phyloP scores from a whole-genome alignment of 2,329 filamentous ascomycete genomes.

The Xylaria sp. region DNA sequence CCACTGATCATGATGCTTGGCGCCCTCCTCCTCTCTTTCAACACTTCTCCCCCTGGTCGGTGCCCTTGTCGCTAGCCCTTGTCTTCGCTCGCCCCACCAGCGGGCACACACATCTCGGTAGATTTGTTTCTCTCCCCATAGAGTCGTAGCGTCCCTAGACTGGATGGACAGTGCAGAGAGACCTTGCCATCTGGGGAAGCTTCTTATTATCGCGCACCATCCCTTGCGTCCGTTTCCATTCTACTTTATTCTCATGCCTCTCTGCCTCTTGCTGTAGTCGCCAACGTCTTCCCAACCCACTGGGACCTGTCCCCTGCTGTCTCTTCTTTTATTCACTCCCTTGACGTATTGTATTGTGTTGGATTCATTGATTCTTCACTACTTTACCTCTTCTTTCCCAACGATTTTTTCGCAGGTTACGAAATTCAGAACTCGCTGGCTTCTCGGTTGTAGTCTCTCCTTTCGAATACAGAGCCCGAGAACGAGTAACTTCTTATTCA shows the following conservation, averaged over 20 bases:
- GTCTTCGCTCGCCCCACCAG: slow-evolving; percentile 22
- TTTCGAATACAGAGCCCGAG: slow-evolving; percentile 36
- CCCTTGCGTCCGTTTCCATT: slow-evolving; percentile 30
- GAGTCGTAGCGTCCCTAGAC: background rate
- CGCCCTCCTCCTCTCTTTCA: slow-evolving; percentile 23
- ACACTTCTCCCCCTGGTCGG: background rate
- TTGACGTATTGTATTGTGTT: slow-evolving; percentile 38
- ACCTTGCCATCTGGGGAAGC: slow-evolving; percentile 36
- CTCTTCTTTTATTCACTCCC: slow-evolving; percentile 45
- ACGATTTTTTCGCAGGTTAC: slow-evolving; percentile 44
- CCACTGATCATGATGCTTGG: slow-evolving; percentile 28
- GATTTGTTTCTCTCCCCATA: background rate
- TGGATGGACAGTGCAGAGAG: slow-evolving; percentile 12
- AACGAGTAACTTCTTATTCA: slow-evolving; percentile 31
- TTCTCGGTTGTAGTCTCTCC: slow-evolving; percentile 42
- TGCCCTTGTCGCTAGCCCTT: background rate
- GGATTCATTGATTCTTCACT: slow-evolving; percentile 33
- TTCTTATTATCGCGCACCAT: slow-evolving; percentile 37
- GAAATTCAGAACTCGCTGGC: slow-evolving; percentile 43
- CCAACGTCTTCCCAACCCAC: slow-evolving; percentile 35
- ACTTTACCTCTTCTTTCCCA: slow-evolving; percentile 25
- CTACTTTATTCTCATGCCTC: slow-evolving; percentile 12
- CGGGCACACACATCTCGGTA: slow-evolving; percentile 26
- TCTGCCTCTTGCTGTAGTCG: slow-evolving; percentile 31
- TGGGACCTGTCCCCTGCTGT: slow-evolving; percentile 43